Evolutionary conservation across 2,329 filamentous ascomycete genomes (phyloP).

Genomic region (Colletotrichum coccodes): DNA sequence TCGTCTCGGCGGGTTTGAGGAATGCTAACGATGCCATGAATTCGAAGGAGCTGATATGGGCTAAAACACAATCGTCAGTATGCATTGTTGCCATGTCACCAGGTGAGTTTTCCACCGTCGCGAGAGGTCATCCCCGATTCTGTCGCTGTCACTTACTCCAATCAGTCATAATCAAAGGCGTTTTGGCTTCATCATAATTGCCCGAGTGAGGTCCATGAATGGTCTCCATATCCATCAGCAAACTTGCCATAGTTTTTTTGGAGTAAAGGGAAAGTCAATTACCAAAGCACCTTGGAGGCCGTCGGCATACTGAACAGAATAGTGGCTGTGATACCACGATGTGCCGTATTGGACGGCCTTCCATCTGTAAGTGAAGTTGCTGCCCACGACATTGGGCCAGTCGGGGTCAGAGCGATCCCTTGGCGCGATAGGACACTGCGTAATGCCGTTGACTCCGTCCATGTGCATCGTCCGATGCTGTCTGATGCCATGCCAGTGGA

Average conservation of each 20-base stretch:
- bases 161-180: constrained; percentile 32
- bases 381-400: too few species aligned
- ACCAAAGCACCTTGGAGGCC: constrained; percentile 66
- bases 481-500: constrained; percentile 66
- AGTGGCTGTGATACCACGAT: constrained; percentile 54
- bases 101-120: too few species aligned
- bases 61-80: too few species aligned
- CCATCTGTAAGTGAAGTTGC: constrained; percentile 33
- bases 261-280: not conserved
- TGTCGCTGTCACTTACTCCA: constrained; percentile 34
- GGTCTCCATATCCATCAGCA: constrained; percentile 10
- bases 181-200: constrained; percentile 28
- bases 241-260: too few species aligned
- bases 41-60: too few species aligned
- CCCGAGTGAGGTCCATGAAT: constrained; percentile 30
- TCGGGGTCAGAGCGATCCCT: too few species aligned
- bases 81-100: too few species aligned
- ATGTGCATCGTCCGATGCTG: constrained; percentile 44
- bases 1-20: too few species aligned
- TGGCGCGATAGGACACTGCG: constrained; percentile 66
- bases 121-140: too few species aligned
- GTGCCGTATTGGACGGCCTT: constrained; percentile 49
- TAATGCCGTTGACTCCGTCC: constrained; percentile 44
- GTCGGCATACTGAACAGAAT: constrained; percentile 54
- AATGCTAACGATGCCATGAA: too few species aligned